These are phyloP conservation scores for Tetragonia tetragonoides DNA, from an alignment of 148 eudicot species.

Conservation along the genomic window DNA sequence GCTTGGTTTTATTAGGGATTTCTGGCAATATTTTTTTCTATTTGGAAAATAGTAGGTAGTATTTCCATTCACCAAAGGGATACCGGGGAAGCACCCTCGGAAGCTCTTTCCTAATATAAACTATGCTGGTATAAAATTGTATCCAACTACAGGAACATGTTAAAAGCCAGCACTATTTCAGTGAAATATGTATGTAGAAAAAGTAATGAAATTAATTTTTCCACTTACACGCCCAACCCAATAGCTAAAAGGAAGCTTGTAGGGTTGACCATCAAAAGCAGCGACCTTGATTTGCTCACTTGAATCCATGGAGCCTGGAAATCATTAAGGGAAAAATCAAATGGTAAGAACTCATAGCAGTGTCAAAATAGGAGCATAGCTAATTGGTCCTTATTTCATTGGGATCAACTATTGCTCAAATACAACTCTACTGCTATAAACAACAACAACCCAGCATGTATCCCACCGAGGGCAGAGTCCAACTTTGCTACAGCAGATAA, in stretches of 20 bases:
- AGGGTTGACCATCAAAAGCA: conserved; percentile 86
- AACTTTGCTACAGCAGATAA: neutral
- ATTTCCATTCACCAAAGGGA: too few species aligned
- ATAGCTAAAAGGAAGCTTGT: conserved; percentile 66
- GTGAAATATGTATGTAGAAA: neutral
- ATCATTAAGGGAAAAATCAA: neutral
- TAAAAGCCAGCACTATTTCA: neutral
- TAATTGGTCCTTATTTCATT: neutral
- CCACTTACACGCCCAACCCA: conserved; percentile 76
- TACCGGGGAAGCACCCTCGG: too few species aligned
- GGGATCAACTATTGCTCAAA: neutral
- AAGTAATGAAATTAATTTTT: conserved; percentile 1
- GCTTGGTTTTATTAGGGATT: too few species aligned
- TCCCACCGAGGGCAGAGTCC: too few species aligned
- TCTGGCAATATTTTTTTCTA: too few species aligned
- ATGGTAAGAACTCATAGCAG: neutral
- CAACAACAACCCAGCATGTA: too few species aligned
- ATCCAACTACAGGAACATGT: neutral
- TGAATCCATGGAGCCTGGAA: conserved; percentile 91
- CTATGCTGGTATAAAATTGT: neutral
- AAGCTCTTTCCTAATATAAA: too few species aligned
- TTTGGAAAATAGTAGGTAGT: too few species aligned
- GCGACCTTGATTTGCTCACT: conserved; percentile 88
- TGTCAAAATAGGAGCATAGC: neutral
- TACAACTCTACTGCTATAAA: neutral